Percentiles rank a stretch among this genome's conserved stretches.
Conservation (phyloP, 805 yeast genomes). For the Debaryomyces maramus region DNA sequence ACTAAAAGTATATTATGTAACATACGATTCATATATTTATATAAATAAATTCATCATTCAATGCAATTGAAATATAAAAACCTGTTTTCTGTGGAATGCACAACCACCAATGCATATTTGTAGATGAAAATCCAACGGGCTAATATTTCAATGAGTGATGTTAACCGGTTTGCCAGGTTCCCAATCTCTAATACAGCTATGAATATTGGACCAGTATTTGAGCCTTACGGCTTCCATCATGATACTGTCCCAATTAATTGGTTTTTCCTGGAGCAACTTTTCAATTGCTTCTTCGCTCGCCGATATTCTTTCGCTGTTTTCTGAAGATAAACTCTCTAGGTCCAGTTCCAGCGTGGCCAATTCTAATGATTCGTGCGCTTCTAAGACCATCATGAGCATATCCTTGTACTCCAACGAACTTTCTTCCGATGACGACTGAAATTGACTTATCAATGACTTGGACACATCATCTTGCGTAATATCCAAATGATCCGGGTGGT, state of each 20-base stretch:
- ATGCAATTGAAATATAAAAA: too few species aligned
- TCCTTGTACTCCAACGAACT: constrained; percentile 45
- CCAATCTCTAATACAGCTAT: constrained; percentile 74
- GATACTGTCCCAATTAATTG: constrained; percentile 54
- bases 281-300: constrained; percentile 47
- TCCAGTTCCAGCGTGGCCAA: constrained; percentile 61
- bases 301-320: constrained; percentile 58
- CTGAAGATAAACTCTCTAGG: constrained; percentile 48
- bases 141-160: constrained; percentile 65
- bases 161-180: constrained; percentile 66
- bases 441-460: constrained; percentile 43
- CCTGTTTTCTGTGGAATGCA: too few species aligned
- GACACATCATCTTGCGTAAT: constrained; percentile 57
- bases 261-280: constrained; percentile 41
- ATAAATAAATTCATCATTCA: not conserved
- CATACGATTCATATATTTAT: constrained; percentile 1
- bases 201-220: constrained; percentile 83
- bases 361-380: constrained; percentile 81
- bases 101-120: too few species aligned
- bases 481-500: constrained; percentile 46
- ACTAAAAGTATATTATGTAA: not conserved
- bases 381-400: constrained; percentile 73
- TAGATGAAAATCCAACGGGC: too few species aligned
- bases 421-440: constrained; percentile 31
- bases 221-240: constrained; percentile 67